These are phyloP conservation scores for Biscogniauxia marginata DNA, from an alignment of 2,329 filamentous ascomycete species.

Conservation along the genomic window DNA sequence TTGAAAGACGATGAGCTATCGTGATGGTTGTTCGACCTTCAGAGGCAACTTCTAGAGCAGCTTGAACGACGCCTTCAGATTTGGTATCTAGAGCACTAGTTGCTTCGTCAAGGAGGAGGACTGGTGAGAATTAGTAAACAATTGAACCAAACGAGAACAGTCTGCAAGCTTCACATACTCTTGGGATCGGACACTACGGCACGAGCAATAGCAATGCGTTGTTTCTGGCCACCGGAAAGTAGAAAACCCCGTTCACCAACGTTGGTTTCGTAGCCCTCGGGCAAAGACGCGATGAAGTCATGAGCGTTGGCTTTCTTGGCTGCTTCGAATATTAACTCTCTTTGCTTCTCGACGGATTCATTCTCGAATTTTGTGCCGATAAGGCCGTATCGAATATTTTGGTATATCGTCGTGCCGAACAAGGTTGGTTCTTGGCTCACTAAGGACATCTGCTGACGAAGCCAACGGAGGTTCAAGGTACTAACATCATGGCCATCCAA, in stretches of 20 bases:
- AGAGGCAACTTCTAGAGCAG: slow-evolving; percentile 82
- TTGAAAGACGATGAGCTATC: slow-evolving; percentile 92
- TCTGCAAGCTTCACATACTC: slow-evolving; percentile 40
- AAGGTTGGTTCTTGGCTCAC: slow-evolving; percentile 92
- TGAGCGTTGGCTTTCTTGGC: slow-evolving; percentile 92
- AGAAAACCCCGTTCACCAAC: slow-evolving; percentile 95
- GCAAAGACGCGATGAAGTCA: slow-evolving; percentile 79
- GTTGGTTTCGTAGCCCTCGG: slow-evolving; percentile 88
- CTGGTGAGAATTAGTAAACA: slow-evolving; percentile 26
- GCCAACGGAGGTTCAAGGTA: slow-evolving; percentile 82
- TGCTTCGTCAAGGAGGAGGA: slow-evolving; percentile 91
- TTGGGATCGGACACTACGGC: slow-evolving; percentile 90
- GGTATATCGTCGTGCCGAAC: slow-evolving; percentile 84
- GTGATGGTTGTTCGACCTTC: slow-evolving; percentile 90
- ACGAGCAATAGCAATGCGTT: slow-evolving; percentile 91
- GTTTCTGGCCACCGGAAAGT: slow-evolving; percentile 92
- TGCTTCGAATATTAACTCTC: slow-evolving; percentile 72
- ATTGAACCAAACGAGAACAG: not conserved
- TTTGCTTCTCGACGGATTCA: slow-evolving; percentile 65
- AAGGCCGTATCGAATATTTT: slow-evolving; percentile 87
- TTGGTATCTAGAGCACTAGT: slow-evolving; percentile 93
- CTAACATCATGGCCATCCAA: slow-evolving; percentile 82
- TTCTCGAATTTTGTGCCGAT: slow-evolving; percentile 79
- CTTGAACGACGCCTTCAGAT: slow-evolving; percentile 91
- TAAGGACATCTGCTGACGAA: slow-evolving; percentile 86